Evolutionary conservation across 306 rosid genomes (phyloP), one percentile per base, ranked within the genome.

Genomic region (Echinosophora koreensis): DNA sequence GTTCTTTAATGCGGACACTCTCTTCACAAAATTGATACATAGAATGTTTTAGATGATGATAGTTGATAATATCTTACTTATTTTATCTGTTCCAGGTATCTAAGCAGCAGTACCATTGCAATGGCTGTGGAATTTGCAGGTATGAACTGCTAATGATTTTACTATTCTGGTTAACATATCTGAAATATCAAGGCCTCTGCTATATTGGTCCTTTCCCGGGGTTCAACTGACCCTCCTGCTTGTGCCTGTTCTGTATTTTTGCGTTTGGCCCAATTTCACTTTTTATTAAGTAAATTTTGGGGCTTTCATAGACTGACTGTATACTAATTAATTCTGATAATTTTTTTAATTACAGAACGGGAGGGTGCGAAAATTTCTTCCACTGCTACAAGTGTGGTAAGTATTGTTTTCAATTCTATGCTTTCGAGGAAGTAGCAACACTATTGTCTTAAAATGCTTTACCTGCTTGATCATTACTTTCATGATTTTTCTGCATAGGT

Each of bases 81-180:
- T 28, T 34, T 34, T 17, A 16, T 71, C 18, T 73, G 18, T 44
- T 80, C 47, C 88, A 94, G 97, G 74, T 83, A 60, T 86, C 97
- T 61, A 94, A 92, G 90, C 79, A 79, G 69, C 97, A 94, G 59
- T 92, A 90, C 69, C 98, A 94, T 69, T 94, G 97, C 83, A 70
- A 8, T 83, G 97, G 97, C 54, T 94, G 97, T 65, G 97, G 95
- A 28, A 92, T 94, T 74, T 94, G 98, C 89, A 92, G 97, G 97
- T 94, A 89, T 34, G 61, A 38, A 16, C 38, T 38, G 39, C 7
- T 55, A 79, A 47, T 14, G 42, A 15, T 69, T 39, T 15, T 38
- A 28, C 56, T 27, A 30, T 18, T 69, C 35, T 6, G 49, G 55
- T 66, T 34, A 52, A 30, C 22, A 32, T 16, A 14, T 32, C 55